Evolutionary conservation across 495 filamentous ascomycete species (phyloP), one percentile per base, ranked within the genome.

Genomic region (Xylaria nigripes): DNA sequence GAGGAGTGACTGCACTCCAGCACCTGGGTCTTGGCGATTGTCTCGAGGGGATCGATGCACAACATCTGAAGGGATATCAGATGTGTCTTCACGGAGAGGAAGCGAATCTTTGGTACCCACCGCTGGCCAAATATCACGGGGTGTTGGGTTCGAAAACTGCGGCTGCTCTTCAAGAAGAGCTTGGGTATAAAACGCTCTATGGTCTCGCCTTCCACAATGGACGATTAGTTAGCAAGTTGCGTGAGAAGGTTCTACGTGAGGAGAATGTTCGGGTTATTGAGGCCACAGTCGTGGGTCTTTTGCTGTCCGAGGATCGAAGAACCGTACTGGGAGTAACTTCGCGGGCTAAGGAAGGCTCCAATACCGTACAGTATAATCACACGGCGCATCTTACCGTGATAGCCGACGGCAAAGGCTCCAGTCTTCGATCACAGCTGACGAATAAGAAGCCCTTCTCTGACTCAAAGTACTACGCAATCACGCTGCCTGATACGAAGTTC

Each of bases 11-110:
- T 29, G 89, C 90, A 22, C 74, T 96, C 57, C 77, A 84, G 60
- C 79, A 84, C 56, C 71, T 96, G 48, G 91, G 90, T 10, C 69
- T 96, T 51, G 63, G 66, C 43, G 80, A 86, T 50, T 95, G 89
- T 63, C 72, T 96, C 7, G 88, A 96, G 48, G 86, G 70, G 13
- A 96, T 96, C 61, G 91, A 95, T 63, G 83, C 89, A 2, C 75
- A 88, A 23, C 68, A 65, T 2, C 79, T 81, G n/a, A 72, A 79
- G 21, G 15, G 15, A 40, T 40, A 40, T 40, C 2, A 12, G 36
- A 40, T 40, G 36, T 29, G n/a, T 3, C n/a, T 40, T 3, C 36
- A 5, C 4, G 15, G 36, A 18, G 10, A 19, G 16, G 3, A 4
- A 40, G 36, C 36, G 15, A 12, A 18, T 3, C 36, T 40, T 5